Evolutionary conservation across 345 rosid genomes (phyloP).

Genomic region (Eucalyptus cloeziana): DNA sequence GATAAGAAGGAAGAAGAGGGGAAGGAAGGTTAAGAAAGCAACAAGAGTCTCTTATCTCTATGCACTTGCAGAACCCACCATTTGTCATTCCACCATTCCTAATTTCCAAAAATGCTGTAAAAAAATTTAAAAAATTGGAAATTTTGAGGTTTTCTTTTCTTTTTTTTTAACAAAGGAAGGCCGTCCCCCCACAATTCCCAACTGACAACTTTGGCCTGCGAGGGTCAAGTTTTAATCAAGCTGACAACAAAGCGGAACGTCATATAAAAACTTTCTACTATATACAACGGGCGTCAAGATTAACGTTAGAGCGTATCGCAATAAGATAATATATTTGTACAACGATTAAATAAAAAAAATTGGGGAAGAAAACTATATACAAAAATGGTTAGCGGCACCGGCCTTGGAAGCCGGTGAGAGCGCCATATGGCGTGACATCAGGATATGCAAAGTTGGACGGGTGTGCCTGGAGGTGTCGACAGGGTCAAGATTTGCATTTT

Average conservation of each 20-base stretch:
- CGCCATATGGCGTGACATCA: conserved; percentile 34
- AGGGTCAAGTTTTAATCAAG: neutral
- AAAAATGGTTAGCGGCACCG: neutral
- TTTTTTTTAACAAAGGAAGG: neutral
- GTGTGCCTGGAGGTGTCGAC: conserved; percentile 8
- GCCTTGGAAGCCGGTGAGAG: neutral
- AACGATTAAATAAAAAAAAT: neutral
- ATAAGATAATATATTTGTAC: neutral
- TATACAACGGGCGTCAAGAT: neutral
- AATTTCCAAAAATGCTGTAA: neutral
- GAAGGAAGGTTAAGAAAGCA: neutral
- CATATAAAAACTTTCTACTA: neutral
- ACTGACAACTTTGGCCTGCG: neutral
- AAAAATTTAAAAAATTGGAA: neutral
- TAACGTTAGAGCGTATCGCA: neutral
- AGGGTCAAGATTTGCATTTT: conserved; percentile 8
- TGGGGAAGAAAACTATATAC: neutral
- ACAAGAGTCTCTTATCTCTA: conserved; percentile 30
- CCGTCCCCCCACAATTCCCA: neutral
- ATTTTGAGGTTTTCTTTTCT: neutral
- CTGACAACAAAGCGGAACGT: neutral
- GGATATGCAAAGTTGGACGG: neutral
- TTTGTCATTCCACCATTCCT: neutral
- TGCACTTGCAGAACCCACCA: conserved; percentile 25
- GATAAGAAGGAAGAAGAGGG: neutral